Conservation (phyloP, 2,329 filamentous ascomycete species). For the Xylaria sp. region DNA sequence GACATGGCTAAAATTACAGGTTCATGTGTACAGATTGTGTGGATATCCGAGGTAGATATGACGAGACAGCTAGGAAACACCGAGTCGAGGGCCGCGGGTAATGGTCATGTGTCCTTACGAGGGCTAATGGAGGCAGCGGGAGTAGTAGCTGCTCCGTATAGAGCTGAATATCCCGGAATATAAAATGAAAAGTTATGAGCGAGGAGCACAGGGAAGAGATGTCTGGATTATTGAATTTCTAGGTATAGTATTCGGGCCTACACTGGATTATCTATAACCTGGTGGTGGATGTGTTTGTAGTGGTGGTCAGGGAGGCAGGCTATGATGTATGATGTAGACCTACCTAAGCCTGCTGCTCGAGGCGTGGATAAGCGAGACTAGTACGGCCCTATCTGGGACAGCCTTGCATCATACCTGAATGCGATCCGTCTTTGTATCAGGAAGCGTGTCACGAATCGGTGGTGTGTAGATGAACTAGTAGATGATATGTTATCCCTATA, state of each 20-base stretch:
- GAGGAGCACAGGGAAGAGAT: not conserved
- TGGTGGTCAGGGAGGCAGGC: conserved; percentile 8
- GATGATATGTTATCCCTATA: not conserved
- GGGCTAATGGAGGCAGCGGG: not conserved
- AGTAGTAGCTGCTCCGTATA: not conserved
- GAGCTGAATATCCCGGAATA: not conserved
- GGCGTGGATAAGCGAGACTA: conserved; percentile 15
- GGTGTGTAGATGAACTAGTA: conserved; percentile 1
- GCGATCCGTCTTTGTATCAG: conserved; percentile 27
- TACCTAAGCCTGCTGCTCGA: conserved; percentile 19
- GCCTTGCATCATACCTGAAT: conserved; percentile 34
- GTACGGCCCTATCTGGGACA: conserved; percentile 12
- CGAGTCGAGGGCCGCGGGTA: not conserved
- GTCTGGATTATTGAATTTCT: conserved; percentile 26
- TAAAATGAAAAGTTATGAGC: not conserved
- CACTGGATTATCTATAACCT: conserved; percentile 4
- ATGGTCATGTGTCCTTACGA: not conserved
- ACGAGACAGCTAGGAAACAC: not conserved
- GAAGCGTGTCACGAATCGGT: conserved; percentile 14
- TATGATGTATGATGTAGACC: conserved; percentile 37
- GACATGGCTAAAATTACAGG: conserved; percentile 40
- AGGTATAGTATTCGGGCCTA: conserved; percentile 14
- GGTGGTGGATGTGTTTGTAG: not conserved
- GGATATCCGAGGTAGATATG: not conserved
- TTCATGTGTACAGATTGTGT: not conserved